Base-by-base conservation (phyloP, 805 yeast genomes). In the Barnettozyma vustinii region DNA sequence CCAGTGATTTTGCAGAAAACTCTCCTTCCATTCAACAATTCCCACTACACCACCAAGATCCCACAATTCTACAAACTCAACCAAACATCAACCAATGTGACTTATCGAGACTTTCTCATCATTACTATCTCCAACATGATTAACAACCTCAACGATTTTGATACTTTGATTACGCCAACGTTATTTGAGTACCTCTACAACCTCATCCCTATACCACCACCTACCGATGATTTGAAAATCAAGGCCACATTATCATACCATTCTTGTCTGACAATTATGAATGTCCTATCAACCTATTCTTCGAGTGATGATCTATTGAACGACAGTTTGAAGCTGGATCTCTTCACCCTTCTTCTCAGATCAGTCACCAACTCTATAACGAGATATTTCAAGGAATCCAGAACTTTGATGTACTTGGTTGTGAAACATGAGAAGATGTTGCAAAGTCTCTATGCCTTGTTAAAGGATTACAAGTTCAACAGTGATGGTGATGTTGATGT, bases 71-170 rank as follows among this genome's bases (percentile, higher is more conserved):
- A 74, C 63, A 77, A 74, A 55, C 56, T 73, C n/a, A 62, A 63
- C 62, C 44, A 59, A 53, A 48, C 78, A 69, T 48, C 62, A n/a
- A 52, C 54, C 4, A 62, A 63, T 19, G 57, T 73, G 9, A 80
- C 88, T 1, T 76, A 80, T 47, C 65, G 92, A 52, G 95, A 86
- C 62, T 83, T 83, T 49, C 47, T 81, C 8, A 70, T 84, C 0
- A 68, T 74, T 6, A 86, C 82, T 43, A 60, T 80, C 6, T 74
- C 81, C 42, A 66, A 67, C 21, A 56, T 77, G 33, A 55, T 81
- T 6, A 53, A 61, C 18, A 48, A 64, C 25, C 20, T 48, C 7
- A 72, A 73, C 52, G 59, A 67, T 32, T 58, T 60, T 43, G 68
- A 67, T 45, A 51, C 50, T 15, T 53, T 67, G 4, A 58, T 74